Evolutionary conservation across 805 yeast species (phyloP).

Genomic region (Ogataea ramenticola): DNA sequence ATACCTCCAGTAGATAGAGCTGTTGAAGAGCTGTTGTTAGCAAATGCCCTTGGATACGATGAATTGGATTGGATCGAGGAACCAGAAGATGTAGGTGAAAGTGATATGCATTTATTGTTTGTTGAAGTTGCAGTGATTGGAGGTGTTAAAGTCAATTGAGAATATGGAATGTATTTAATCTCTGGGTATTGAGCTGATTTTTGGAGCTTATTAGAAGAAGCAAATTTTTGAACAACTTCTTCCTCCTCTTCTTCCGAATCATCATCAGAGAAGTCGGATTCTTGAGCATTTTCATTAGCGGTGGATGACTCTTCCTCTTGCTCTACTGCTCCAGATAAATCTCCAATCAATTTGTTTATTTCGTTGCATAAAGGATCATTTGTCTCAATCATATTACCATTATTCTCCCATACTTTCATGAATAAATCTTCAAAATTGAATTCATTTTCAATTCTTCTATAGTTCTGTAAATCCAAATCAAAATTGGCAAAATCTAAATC

Average conservation of each 20-base stretch:
- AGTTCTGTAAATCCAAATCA: constrained; percentile 51
- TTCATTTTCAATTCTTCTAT: constrained; percentile 52
- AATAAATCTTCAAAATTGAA: constrained; percentile 40
- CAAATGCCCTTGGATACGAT: too few species aligned
- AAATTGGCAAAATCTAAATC: constrained; percentile 40
- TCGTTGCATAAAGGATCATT: constrained; percentile 23
- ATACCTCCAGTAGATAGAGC: too few species aligned
- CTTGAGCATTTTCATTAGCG: background rate
- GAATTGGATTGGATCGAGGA: too few species aligned
- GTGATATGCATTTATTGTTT: too few species aligned
- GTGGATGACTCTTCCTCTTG: too few species aligned
- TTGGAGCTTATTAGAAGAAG: too few species aligned
- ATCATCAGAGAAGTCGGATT: too few species aligned
- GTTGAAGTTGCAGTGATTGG: background rate
- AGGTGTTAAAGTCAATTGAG: background rate
- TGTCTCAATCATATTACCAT: constrained; percentile 15
- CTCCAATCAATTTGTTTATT: constrained; percentile 3
- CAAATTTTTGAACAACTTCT: too few species aligned
- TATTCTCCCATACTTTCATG: constrained; percentile 20
- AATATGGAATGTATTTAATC: background rate
- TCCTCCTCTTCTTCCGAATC: too few species aligned
- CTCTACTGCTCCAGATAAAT: background rate
- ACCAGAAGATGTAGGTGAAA: background rate
- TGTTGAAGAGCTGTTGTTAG: too few species aligned
- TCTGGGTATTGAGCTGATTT: constrained; percentile 4